Evolutionary conservation across 1,284 basidiomycete genomes (phyloP).

Genomic region (Agroathelia rolfsii): DNA sequence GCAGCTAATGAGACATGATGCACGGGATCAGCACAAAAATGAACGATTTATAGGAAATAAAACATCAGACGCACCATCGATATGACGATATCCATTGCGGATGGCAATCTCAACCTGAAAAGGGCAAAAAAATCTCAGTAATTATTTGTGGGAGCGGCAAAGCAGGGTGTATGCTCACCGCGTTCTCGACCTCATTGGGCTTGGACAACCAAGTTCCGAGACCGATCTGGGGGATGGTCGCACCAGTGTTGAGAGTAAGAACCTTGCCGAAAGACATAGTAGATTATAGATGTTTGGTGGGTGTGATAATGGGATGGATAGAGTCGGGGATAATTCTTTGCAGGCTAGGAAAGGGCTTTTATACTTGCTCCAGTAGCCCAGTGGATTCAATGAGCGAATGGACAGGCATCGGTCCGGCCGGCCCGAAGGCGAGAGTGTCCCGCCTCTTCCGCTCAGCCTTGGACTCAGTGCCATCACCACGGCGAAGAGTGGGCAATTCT

Average conservation of each 20-base stretch:
- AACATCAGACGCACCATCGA: constrained; percentile 76
- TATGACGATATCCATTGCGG: constrained; percentile 66
- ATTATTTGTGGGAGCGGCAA: constrained; percentile 6
- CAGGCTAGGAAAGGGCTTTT: no score
- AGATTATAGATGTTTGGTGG: neutral
- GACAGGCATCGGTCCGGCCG: no score
- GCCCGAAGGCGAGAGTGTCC: no score
- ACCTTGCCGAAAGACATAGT: constrained; percentile 52
- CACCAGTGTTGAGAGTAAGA: constrained; percentile 42
- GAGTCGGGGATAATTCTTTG: no score
- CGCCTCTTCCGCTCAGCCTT: no score
- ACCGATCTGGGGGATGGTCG: constrained; percentile 60
- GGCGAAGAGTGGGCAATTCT: no score
- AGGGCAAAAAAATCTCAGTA: constrained; percentile 3
- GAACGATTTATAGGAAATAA: no score
- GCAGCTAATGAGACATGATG: no score
- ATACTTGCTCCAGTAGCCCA: no score
- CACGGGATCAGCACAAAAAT: no score
- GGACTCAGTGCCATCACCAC: no score
- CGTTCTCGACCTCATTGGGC: constrained; percentile 68
- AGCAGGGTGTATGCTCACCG: constrained; percentile 33
- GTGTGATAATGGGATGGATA: constrained; percentile 1
- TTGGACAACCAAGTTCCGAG: constrained; percentile 78
- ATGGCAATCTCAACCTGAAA: constrained; percentile 64
- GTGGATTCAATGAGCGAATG: no score